These are phyloP conservation scores for Sclerotinia subarctica DNA, from an alignment of 2,329 filamentous ascomycete species.

Conservation along the genomic window DNA sequence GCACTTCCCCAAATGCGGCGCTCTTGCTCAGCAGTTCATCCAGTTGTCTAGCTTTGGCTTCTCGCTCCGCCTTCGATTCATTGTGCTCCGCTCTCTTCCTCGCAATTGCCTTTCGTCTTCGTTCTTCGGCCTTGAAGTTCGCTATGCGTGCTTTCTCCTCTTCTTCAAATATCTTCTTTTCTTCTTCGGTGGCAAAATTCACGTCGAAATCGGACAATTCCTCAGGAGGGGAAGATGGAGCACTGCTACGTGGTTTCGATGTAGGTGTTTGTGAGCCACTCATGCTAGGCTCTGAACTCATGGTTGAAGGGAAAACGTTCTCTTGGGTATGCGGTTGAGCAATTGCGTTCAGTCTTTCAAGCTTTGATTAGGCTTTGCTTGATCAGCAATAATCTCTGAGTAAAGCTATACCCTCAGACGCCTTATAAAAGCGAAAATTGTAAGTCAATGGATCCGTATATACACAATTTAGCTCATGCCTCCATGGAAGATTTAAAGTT, in stretches of 20 bases:
- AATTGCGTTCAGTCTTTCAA: not conserved
- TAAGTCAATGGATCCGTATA: not conserved
- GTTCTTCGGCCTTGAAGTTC: constrained; percentile 48
- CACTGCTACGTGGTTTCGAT: constrained; percentile 30
- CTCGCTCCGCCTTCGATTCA: constrained; percentile 52
- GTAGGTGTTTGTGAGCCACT: constrained; percentile 24
- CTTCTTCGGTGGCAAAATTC: constrained; percentile 32
- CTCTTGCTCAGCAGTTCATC: constrained; percentile 59
- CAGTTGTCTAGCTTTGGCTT: constrained; percentile 56
- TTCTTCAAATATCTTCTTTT: constrained; percentile 39
- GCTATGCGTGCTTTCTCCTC: constrained; percentile 47
- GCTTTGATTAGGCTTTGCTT: no score
- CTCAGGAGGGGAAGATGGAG: constrained; percentile 32
- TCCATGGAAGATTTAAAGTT: not conserved
- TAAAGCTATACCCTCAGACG: not conserved
- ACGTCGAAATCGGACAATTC: constrained; percentile 24
- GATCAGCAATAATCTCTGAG: not conserved
- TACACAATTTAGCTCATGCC: no score
- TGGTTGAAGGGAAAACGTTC: not conserved
- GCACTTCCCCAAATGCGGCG: constrained; percentile 58
- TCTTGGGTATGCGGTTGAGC: not conserved
- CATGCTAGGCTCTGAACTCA: constrained; percentile 22
- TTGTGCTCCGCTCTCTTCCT: constrained; percentile 46
- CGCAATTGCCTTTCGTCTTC: constrained; percentile 33
- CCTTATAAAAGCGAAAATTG: not conserved